Conservation (phyloP, 192 early-diverging fungal species). For the Rhizophagus sp. region DNA sequence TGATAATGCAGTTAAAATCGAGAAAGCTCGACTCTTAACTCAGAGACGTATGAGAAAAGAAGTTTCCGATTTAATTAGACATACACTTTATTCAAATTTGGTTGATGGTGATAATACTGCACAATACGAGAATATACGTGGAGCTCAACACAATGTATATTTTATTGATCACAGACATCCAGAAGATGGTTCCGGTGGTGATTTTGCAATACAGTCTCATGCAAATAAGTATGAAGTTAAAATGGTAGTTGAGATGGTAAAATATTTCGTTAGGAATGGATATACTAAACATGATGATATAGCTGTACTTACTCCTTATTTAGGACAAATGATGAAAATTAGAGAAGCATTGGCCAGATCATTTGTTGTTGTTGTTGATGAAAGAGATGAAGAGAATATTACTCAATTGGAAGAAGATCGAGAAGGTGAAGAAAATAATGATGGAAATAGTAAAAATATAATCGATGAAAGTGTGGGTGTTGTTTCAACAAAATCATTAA, state of each 20-base stretch:
- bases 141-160: conserved; percentile 47
- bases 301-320: conserved; percentile 56
- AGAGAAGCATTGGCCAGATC: conserved; percentile 33
- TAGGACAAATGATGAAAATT: conserved; percentile 53
- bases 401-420: conserved; percentile 23
- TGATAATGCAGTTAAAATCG: conserved; percentile 13
- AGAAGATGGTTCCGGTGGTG: conserved; percentile 39
- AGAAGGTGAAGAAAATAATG: not conserved
- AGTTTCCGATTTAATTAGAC: conserved; percentile 48
- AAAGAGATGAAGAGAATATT: conserved; percentile 40
- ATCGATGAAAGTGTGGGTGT: too few species aligned
- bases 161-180: conserved; percentile 51
- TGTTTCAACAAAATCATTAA: not conserved
- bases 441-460: not conserved
- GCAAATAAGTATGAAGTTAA: conserved; percentile 49
- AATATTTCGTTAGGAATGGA: conserved; percentile 54
- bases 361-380: conserved; percentile 40
- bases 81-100: conserved; percentile 48
- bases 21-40: conserved; percentile 5
- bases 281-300: conserved; percentile 48
- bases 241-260: conserved; percentile 50
- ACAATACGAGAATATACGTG: conserved; percentile 38
- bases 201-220: conserved; percentile 47
- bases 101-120: conserved; percentile 40
- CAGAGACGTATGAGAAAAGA: conserved; percentile 58